phyloP scores from a whole-genome alignment of 441 rosid genomes.

The Macaranga tanarius region DNA sequence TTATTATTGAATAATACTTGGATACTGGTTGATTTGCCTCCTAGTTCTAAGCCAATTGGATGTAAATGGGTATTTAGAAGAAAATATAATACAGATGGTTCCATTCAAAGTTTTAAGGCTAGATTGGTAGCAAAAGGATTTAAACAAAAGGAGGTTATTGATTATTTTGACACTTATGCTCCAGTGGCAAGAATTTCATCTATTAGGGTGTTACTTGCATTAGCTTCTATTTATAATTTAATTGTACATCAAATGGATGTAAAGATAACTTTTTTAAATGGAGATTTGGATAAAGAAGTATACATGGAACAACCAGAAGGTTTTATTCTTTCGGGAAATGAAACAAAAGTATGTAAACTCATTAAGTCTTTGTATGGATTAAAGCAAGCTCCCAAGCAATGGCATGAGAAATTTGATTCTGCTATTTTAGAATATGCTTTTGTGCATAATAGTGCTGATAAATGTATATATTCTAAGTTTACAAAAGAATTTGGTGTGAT shows the following conservation, averaged over 20 bases:
- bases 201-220: neutral
- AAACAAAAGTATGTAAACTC: neutral
- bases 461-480: neutral
- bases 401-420: no score
- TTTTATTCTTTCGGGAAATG: neutral
- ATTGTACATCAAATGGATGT: neutral
- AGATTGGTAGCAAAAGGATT: neutral
- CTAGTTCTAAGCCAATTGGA: neutral
- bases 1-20: no score
- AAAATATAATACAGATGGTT: neutral
- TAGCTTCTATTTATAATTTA: neutral
- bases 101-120: neutral
- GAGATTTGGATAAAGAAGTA: neutral
- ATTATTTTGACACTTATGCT: no score
- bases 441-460: no score
- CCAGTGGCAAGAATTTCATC: no score
- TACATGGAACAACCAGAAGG: neutral
- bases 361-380: neutral
- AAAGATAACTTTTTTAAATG: neutral
- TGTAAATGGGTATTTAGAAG: neutral
- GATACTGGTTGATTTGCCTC: neutral
- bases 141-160: neutral
- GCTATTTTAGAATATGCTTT: no score
- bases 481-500: neutral
- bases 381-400: no score